phyloP scores from a whole-genome alignment of 169 alveolate species.

The Cyclospora cayetanensis region DNA sequence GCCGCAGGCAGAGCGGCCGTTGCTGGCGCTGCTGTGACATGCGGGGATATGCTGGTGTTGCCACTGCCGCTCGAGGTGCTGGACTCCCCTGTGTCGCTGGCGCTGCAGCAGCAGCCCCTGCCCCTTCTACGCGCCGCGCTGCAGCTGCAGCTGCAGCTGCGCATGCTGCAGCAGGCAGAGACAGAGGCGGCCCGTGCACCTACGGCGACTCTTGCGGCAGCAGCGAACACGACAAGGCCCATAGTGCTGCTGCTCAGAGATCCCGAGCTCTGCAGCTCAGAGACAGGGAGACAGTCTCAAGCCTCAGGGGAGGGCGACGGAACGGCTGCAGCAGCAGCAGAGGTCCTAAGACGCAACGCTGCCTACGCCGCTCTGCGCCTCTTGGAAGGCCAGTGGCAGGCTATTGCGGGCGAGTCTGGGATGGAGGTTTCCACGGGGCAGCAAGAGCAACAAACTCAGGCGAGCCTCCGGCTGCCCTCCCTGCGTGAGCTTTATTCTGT shows the following conservation, averaged over 20 bases:
- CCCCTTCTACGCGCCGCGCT: conserved; percentile 8
- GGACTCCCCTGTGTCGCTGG: neutral
- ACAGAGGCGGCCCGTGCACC: neutral
- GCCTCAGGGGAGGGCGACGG: neutral
- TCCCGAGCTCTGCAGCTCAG: neutral
- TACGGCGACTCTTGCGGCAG: neutral
- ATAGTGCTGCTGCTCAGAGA: conserved; percentile 26
- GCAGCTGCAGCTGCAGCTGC: conserved; percentile 35
- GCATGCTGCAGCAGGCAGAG: conserved; percentile 23
- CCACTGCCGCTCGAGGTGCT: conserved; percentile 23
- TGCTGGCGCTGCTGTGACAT: conserved; percentile 53
- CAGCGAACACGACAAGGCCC: conserved; percentile 24
- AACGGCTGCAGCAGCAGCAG: no score
- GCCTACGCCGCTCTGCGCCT: conserved; percentile 43
- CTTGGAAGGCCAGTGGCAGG: neutral
- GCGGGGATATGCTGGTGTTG: conserved; percentile 60
- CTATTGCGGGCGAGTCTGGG: neutral
- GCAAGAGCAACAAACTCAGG: neutral
- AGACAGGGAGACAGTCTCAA: neutral
- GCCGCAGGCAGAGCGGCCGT: conserved; percentile 17
- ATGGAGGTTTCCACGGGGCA: neutral
- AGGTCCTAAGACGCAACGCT: neutral
- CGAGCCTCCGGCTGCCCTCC: neutral
- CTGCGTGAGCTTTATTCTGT: conserved; percentile 13
- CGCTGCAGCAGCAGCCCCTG: conserved; percentile 48